Conservation (phyloP, 306 rosid genomes). For the barrel medic (Medicago truncatula) region MtrunA17r5.0-ANR NC_053045.1:46349501-46350000, state of each 20-base stretch:
- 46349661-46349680: neutral
- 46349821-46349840: conserved; percentile 30
- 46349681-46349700: neutral
- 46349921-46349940: conserved; percentile 71
- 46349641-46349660: conserved; percentile 19
- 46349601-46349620: conserved; percentile 1
- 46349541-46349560: neutral
- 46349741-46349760: neutral
- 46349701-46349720: neutral
- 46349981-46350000: conserved; percentile 34
- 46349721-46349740: neutral
- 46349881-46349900: conserved; percentile 66
- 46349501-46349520: too few species aligned
- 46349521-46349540: neutral
- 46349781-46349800: conserved; percentile 37
- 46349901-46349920: conserved; percentile 58
- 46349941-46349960: conserved; percentile 64
- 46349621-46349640: conserved; percentile 24
- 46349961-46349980: conserved; percentile 82
- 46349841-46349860: conserved; percentile 4
- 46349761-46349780: neutral
- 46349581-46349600: conserved; percentile 17
- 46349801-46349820: neutral
- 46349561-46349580: neutral
- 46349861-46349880: conserved; percentile 52